A percentile compares a stretch with the other conserved stretches of the same genome.
Evolutionary conservation across 768 basidiomycete species (phyloP).

Genomic region (Lactarius quietus): DNA sequence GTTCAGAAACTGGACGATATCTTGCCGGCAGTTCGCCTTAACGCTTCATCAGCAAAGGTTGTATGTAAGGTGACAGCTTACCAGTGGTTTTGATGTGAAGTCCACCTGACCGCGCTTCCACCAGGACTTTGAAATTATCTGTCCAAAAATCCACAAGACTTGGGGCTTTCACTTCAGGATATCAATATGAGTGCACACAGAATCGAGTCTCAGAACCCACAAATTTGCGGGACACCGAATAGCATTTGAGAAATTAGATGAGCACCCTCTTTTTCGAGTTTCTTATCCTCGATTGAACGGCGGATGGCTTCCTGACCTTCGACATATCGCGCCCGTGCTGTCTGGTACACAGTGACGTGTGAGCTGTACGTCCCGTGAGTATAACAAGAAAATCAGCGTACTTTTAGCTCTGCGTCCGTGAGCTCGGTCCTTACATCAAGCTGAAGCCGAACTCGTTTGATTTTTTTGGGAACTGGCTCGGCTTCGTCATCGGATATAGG

Average conservation of each 20-base stretch:
- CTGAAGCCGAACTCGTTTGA: constrained; percentile 51
- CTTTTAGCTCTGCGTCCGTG: constrained; percentile 80
- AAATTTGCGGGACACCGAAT: constrained; percentile 59
- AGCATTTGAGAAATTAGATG: constrained; percentile 59
- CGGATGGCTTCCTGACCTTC: constrained; percentile 55
- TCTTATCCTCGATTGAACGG: constrained; percentile 49
- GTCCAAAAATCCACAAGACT: constrained; percentile 73
- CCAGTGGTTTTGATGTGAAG: constrained; percentile 41
- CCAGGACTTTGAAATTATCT: constrained; percentile 64
- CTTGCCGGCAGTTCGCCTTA: constrained; percentile 47
- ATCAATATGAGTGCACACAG: constrained; percentile 3
- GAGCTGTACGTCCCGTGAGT: neutral
- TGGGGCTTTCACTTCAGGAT: constrained; percentile 55
- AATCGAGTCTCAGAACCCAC: constrained; percentile 39
- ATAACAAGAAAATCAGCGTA: constrained; percentile 27
- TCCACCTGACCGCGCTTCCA: constrained; percentile 54
- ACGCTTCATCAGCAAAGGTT: neutral
- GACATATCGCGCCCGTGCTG: constrained; percentile 59
- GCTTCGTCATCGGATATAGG: constrained; percentile 3
- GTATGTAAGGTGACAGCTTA: constrained; percentile 18
- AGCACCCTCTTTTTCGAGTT: constrained; percentile 50
- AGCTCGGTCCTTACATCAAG: constrained; percentile 75
- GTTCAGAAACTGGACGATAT: constrained; percentile 40
- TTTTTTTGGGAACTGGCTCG: constrained; percentile 34
- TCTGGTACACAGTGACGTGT: constrained; percentile 30